Conservation (phyloP, 345 rosid species). For the Physaria fendleri region DNA sequence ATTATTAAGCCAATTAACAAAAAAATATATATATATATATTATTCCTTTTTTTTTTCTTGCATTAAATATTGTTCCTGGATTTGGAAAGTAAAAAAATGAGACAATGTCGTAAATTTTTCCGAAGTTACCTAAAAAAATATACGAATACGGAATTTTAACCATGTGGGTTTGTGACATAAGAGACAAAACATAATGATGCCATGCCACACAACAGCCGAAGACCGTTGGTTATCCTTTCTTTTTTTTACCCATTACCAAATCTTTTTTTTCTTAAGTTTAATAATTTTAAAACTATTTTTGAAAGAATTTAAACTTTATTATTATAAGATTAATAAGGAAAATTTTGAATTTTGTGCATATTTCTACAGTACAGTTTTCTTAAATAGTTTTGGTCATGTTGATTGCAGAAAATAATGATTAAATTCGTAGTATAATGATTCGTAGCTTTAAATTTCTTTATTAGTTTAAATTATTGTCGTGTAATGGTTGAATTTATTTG, state of each 20-base stretch:
- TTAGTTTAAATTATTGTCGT: background rate
- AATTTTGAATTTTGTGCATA: background rate
- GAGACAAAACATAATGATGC: constrained; percentile 26
- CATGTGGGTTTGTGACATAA: constrained; percentile 23
- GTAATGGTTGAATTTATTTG: background rate
- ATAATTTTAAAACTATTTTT: background rate
- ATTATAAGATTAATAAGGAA: background rate
- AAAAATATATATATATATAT: background rate
- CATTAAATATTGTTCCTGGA: background rate
- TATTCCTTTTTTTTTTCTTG: background rate
- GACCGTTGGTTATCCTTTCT: background rate
- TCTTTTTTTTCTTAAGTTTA: background rate
- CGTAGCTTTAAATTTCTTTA: too few species aligned
- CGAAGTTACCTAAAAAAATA: background rate
- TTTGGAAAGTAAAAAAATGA: background rate
- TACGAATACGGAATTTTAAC: constrained; percentile 14
- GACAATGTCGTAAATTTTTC: background rate
- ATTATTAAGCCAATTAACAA: too few species aligned
- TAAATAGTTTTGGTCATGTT: background rate
- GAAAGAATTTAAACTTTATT: background rate
- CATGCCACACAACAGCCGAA: constrained; percentile 2
- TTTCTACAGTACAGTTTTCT: background rate
- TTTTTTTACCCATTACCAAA: background rate
- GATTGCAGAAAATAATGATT: background rate
- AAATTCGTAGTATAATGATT: background rate